phyloP scores from a whole-genome alignment of 257 asterid genomes.

The Gentiana straminea region DNA sequence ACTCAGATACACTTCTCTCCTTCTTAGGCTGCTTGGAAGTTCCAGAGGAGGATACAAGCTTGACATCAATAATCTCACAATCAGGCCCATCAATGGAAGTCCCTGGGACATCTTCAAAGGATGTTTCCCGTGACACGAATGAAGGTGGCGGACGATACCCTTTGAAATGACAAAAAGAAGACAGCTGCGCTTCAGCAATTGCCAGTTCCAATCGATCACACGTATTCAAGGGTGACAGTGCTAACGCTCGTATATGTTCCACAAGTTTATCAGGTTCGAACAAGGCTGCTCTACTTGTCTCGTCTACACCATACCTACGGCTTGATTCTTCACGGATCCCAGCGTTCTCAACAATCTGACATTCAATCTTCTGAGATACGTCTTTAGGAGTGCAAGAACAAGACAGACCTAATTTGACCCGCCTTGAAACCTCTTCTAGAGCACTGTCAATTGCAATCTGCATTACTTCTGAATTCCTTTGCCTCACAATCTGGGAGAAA shows the following conservation, averaged over 20 bases:
- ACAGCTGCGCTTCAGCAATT: conserved; percentile 61
- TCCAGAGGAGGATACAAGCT: conserved; percentile 5
- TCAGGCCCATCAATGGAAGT: conserved; percentile 19
- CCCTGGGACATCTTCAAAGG: conserved; percentile 33
- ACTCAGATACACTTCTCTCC: conserved; percentile 59
- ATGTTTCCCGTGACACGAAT: conserved; percentile 36
- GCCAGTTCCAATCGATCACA: conserved; percentile 55
- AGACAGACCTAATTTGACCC: conserved; percentile 67
- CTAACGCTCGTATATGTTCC: conserved; percentile 41
- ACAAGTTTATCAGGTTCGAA: conserved; percentile 69
- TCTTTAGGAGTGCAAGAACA: conserved; percentile 64
- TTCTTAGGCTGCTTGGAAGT: conserved; percentile 27
- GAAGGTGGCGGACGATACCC: conserved; percentile 42
- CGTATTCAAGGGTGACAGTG: conserved; percentile 40
- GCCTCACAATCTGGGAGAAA: conserved; percentile 72
- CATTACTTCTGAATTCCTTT: conserved; percentile 69
- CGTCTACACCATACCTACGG: conserved; percentile 59
- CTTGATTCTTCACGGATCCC: conserved; percentile 82
- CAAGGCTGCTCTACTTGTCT: conserved; percentile 33
- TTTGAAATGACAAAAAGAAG: conserved; percentile 56
- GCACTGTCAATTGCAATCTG: conserved; percentile 68
- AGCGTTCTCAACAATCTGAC: conserved; percentile 64
- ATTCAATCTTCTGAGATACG: conserved; percentile 34
- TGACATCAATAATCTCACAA: conserved; percentile 5
- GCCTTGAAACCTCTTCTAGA: conserved; percentile 74